Percentiles rank a stretch among this genome's conserved stretches.
These are phyloP conservation scores for Malassezia sympodialis DNA, from an alignment of 1,284 basidiomycete species.

Conservation along the genomic window DNA sequence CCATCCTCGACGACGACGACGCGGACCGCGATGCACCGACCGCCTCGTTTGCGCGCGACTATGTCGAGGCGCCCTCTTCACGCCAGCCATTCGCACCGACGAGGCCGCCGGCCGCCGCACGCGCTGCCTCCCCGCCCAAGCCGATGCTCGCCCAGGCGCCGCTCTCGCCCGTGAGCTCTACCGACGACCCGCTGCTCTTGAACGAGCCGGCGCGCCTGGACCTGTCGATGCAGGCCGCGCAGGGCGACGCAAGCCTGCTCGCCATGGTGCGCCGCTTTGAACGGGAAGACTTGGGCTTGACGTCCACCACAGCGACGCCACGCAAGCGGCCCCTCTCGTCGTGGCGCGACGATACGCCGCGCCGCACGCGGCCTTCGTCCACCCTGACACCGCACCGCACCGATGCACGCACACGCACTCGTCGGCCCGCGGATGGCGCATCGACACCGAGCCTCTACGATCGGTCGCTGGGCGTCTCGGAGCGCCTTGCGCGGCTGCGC, in stretches of 20 bases:
- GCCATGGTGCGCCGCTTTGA: constrained; percentile 17
- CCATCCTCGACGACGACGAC: constrained; percentile 12
- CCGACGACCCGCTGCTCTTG: constrained; percentile 16
- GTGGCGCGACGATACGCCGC: background rate
- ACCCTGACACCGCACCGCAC: background rate
- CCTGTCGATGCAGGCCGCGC: constrained; percentile 13
- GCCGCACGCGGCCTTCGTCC: background rate
- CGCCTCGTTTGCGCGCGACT: constrained; percentile 4
- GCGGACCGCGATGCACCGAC: constrained; percentile 1
- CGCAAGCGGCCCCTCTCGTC: constrained; percentile 1
- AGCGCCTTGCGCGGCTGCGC: constrained; percentile 7
- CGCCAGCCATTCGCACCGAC: constrained; percentile 7
- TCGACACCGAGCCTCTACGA: constrained; percentile 13
- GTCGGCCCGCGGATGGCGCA: background rate
- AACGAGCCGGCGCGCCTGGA: background rate
- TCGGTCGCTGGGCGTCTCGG: constrained; percentile 6
- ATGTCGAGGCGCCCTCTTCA: background rate
- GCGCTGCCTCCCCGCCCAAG: background rate
- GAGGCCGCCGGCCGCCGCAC: background rate
- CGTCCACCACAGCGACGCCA: background rate
- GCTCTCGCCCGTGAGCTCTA: constrained; percentile 16
- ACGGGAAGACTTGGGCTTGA: constrained; percentile 5
- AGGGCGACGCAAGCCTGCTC: constrained; percentile 12
- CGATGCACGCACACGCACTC: background rate
- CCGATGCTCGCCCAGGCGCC: background rate